These are phyloP conservation scores for Bacterosira constricta DNA, from an alignment of 108 stramenopile species.

Conservation along the genomic window DNA sequence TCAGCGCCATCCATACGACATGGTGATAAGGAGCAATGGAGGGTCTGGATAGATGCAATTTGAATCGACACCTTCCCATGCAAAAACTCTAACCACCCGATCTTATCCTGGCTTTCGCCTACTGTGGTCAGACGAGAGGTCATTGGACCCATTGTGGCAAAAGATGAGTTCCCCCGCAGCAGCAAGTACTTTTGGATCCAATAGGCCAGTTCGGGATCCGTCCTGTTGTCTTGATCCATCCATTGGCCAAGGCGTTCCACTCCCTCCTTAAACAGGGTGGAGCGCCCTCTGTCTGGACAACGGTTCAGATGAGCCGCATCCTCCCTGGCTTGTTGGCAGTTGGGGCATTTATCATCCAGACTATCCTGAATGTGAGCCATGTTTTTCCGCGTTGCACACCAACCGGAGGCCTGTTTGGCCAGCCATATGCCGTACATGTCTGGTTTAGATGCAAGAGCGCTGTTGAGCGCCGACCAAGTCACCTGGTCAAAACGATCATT, in stretches of 20 bases:
- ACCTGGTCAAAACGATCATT: neutral
- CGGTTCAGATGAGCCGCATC: neutral
- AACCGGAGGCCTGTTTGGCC: neutral
- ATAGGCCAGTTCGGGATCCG: neutral
- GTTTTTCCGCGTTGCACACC: neutral
- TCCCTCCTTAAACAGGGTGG: neutral
- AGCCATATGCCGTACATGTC: neutral
- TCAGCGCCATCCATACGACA: neutral
- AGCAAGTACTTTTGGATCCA: neutral
- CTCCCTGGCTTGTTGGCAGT: neutral
- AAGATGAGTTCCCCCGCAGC: neutral
- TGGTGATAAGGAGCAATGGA: neutral
- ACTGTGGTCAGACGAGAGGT: neutral
- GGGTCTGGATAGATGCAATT: neutral
- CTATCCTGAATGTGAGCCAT: neutral
- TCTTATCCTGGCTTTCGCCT: neutral
- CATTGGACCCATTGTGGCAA: neutral
- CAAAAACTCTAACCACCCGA: neutral
- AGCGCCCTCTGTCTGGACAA: neutral
- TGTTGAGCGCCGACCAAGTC: neutral
- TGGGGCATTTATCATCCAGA: neutral
- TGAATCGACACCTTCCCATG: neutral
- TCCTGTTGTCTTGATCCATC: neutral
- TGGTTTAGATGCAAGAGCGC: neutral
- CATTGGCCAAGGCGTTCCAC: neutral